phyloP scores from a whole-genome alignment of 352 stramenopile genomes.

The Globisporangium nodosum region DNA sequence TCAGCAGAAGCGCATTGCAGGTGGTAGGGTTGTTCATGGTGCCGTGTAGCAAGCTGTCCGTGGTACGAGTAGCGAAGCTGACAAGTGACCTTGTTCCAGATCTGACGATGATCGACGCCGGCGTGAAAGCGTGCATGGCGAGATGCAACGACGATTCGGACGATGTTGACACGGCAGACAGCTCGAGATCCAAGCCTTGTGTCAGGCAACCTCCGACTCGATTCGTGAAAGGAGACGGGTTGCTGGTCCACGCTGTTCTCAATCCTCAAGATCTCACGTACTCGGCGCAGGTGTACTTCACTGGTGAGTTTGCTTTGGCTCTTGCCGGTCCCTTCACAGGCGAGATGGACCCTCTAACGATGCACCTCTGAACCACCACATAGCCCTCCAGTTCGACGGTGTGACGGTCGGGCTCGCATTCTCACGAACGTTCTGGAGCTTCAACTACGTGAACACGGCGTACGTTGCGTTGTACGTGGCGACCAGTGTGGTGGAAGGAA shows the following conservation, averaged over 20 bases:
- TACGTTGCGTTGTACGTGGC: not conserved
- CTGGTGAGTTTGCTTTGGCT: not conserved
- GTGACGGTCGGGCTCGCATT: not conserved
- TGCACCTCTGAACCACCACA: too few relatives aligned
- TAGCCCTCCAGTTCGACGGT: not conserved
- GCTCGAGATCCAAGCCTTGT: not conserved
- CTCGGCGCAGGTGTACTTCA: not conserved
- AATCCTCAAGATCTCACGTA: not conserved
- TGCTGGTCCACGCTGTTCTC: not conserved
- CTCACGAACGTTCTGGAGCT: not conserved
- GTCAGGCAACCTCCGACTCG: too few relatives aligned
- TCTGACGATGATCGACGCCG: not conserved
- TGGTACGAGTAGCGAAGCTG: not conserved
- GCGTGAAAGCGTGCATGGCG: not conserved
- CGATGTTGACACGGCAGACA: not conserved
- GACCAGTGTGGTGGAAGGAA: not conserved
- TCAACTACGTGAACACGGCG: not conserved
- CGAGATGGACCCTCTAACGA: too few relatives aligned
- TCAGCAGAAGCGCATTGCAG: not conserved
- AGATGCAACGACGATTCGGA: not conserved
- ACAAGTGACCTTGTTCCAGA: not conserved
- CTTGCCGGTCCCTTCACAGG: too few relatives aligned
- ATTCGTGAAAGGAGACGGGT: not conserved
- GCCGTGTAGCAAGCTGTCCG: too few relatives aligned
- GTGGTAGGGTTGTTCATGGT: not conserved